A percentile compares a stretch with the other conserved stretches of the same genome.
Evolutionary conservation across 257 asterid species (phyloP).

Genomic region (Gentiana dahurica): DNA sequence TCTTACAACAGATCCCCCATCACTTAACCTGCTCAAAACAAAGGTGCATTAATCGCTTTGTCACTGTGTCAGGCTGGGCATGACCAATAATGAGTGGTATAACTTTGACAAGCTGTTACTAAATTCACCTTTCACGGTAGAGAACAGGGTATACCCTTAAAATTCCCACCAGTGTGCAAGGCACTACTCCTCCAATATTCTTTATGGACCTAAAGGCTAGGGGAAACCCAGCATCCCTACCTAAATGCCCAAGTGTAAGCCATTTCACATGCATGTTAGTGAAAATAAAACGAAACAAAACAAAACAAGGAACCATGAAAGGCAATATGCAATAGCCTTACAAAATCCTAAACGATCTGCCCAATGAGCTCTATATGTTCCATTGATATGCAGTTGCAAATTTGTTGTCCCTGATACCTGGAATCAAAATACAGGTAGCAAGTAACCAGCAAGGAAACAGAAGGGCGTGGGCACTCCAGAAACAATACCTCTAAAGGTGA

Average conservation of each 20-base stretch:
- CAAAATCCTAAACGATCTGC: constrained; percentile 89
- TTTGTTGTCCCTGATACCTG: constrained; percentile 55
- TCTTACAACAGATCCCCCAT: constrained; percentile 59
- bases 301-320: constrained; percentile 4
- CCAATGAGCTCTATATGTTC: constrained; percentile 96
- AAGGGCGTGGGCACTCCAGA: constrained; percentile 3
- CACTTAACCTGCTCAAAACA: constrained; percentile 43
- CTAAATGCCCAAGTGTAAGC: constrained; percentile 28
- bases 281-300: constrained; percentile 14
- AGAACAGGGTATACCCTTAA: constrained; percentile 80
- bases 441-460: constrained; percentile 10
- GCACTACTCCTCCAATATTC: constrained; percentile 77
- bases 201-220: constrained; percentile 84
- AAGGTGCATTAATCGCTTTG: constrained; percentile 15
- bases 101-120: not conserved
- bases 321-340: constrained; percentile 31
- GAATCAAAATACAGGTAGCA: constrained; percentile 13
- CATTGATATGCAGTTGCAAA: constrained; percentile 67
- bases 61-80: not conserved
- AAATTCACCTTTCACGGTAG: constrained; percentile 78
- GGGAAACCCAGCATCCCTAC: constrained; percentile 55
- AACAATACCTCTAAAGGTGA: constrained; percentile 75
- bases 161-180: constrained; percentile 71
- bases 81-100: constrained; percentile 1
- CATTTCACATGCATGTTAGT: constrained; percentile 14